phyloP scores from a whole-genome alignment of 2,329 filamentous ascomycete genomes.

The Colletotrichum sp. region DNA sequence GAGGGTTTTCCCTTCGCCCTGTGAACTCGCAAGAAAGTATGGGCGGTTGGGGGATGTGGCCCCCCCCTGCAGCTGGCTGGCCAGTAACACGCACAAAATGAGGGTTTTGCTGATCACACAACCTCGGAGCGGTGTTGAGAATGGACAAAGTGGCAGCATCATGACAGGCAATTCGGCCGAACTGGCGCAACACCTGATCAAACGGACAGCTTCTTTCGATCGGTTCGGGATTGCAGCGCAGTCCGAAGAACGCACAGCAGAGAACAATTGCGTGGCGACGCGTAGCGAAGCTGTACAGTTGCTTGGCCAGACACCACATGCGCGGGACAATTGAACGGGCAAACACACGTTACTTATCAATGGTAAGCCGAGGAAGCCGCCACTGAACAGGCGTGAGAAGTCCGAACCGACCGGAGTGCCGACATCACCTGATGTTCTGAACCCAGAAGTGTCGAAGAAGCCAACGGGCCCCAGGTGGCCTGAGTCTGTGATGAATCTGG shows the following conservation, averaged over 20 bases:
- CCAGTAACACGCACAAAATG: background rate
- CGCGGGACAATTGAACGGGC: background rate
- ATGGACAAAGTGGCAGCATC: background rate
- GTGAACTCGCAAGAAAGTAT: background rate
- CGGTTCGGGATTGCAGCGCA: background rate
- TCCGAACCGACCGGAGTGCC: background rate
- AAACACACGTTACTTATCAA: background rate
- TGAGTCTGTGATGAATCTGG: background rate
- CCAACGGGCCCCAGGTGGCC: background rate
- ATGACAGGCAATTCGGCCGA: background rate
- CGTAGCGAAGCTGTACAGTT: background rate
- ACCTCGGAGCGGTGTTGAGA: background rate
- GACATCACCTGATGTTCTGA: background rate
- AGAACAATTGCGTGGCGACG: background rate
- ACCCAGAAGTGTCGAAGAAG: background rate
- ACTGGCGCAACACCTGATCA: background rate
- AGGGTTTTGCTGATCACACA: background rate
- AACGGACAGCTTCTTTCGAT: background rate
- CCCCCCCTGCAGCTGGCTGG: background rate
- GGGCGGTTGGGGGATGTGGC: background rate
- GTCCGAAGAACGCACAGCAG: background rate
- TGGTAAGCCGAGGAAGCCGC: background rate
- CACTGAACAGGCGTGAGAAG: background rate
- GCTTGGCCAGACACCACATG: background rate
- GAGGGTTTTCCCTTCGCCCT: background rate